These are phyloP conservation scores for Plasmodium relictum DNA, from an alignment of 169 alveolate genomes.

Conservation along the genomic window DNA sequence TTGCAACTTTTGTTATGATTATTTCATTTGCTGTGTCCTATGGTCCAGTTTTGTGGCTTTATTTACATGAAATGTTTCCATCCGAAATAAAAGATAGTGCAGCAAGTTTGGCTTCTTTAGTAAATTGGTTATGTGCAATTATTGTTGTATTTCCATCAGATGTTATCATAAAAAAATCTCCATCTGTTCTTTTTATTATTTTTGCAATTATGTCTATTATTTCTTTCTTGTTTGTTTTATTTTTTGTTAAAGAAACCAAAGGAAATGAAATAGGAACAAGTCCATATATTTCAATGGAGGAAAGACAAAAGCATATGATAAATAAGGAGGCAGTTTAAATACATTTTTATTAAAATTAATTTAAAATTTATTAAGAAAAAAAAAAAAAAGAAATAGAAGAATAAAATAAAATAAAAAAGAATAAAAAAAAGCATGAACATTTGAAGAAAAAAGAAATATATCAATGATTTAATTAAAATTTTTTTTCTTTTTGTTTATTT, in stretches of 20 bases:
- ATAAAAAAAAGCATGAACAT: too few relatives aligned
- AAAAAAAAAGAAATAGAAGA: too few relatives aligned
- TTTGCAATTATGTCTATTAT: slow-evolving; percentile 82
- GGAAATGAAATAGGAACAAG: slow-evolving; percentile 86
- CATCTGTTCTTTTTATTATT: slow-evolving; percentile 80
- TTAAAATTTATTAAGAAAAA: too few relatives aligned
- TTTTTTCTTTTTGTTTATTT: too few relatives aligned
- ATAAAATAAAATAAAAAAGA: not conserved
- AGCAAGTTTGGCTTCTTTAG: slow-evolving; percentile 84
- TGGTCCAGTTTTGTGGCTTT: slow-evolving; percentile 92
- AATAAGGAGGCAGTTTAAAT: slow-evolving; percentile 27
- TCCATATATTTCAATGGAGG: slow-evolving; percentile 55
- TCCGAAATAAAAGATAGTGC: slow-evolving; percentile 90
- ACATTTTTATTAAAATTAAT: too few relatives aligned
- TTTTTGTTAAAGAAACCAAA: slow-evolving; percentile 89
- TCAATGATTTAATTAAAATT: too few relatives aligned
- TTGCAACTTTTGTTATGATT: slow-evolving; percentile 84
- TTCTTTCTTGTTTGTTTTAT: slow-evolving; percentile 77
- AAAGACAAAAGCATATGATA: slow-evolving; percentile 39
- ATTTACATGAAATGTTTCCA: slow-evolving; percentile 89
- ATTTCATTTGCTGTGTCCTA: slow-evolving; percentile 88
- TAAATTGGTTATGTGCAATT: slow-evolving; percentile 88
- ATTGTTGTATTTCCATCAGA: slow-evolving; percentile 87
- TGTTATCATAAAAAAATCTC: slow-evolving; percentile 79
- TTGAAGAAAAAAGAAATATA: too few relatives aligned